Conservation (phyloP, 2,329 filamentous ascomycete species). For the Aureobasidium vineae region DNA sequence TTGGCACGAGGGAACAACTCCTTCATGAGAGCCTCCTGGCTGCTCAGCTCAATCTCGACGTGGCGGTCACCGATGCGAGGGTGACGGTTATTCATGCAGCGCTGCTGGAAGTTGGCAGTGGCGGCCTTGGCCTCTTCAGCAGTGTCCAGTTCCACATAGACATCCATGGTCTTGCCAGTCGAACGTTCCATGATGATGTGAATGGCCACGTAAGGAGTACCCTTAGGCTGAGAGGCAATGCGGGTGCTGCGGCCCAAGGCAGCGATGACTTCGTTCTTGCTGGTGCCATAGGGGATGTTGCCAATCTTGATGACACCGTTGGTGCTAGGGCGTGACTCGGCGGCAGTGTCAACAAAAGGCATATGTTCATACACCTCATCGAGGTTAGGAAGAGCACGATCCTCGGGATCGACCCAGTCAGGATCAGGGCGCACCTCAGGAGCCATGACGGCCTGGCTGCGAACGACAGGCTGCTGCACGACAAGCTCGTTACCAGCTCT, state of each 20-base stretch:
- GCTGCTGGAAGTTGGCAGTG: constrained; percentile 41
- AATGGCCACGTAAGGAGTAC: constrained; percentile 46
- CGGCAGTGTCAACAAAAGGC: constrained; percentile 34
- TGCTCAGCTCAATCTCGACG: constrained; percentile 48
- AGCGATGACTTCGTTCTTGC: constrained; percentile 50
- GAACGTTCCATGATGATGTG: constrained; percentile 59
- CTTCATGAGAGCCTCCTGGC: constrained; percentile 51
- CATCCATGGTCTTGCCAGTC: constrained; percentile 58
- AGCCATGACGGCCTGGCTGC: constrained; percentile 1
- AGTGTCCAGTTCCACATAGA: constrained; percentile 50
- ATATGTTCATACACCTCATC: constrained; percentile 34
- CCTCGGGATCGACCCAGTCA: constrained; percentile 9
- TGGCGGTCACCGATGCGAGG: constrained; percentile 50
- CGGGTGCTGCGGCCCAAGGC: constrained; percentile 48
- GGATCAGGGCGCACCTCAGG: constrained; percentile 25
- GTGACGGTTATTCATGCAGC: constrained; percentile 40
- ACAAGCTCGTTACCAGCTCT: background rate
- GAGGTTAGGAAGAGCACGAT: constrained; percentile 29
- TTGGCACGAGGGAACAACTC: constrained; percentile 54
- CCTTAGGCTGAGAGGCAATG: constrained; percentile 37
- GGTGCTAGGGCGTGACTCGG: constrained; percentile 4
- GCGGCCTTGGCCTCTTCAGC: constrained; percentile 42
- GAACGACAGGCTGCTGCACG: constrained; percentile 6
- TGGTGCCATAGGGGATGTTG: constrained; percentile 52
- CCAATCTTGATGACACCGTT: constrained; percentile 39